These are phyloP conservation scores for Caloboletus inedulis DNA, from an alignment of 1,284 basidiomycete genomes.

Conservation along the genomic window DNA sequence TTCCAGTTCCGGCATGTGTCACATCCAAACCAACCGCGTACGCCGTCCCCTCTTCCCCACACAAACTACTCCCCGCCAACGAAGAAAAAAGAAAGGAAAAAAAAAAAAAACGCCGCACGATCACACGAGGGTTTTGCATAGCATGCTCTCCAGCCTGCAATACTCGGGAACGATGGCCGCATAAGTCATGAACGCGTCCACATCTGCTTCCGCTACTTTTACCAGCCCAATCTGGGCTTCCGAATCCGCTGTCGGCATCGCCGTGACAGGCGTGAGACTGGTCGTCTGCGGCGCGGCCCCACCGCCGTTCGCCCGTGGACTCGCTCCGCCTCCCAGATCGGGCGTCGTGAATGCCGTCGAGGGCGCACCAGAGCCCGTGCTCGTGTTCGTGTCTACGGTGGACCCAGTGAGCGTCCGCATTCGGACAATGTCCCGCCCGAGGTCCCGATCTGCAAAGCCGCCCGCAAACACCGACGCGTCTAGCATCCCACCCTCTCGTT, in stretches of 20 bases:
- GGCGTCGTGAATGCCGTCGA: conserved; percentile 66
- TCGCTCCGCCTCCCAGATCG: conserved; percentile 42
- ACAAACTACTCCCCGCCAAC: background rate
- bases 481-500: conserved; percentile 32
- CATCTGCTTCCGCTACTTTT: conserved; percentile 78
- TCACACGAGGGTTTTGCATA: conserved; percentile 62
- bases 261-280: conserved; percentile 63
- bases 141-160: conserved; percentile 69
- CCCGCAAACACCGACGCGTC: conserved; percentile 34
- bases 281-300: conserved; percentile 37
- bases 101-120: background rate
- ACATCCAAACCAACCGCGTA: background rate
- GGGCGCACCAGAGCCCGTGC: conserved; percentile 32
- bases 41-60: no score
- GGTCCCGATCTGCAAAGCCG: conserved; percentile 37
- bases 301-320: conserved; percentile 22
- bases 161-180: conserved; percentile 82
- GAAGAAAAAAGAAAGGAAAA: background rate
- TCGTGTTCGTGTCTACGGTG: conserved; percentile 45
- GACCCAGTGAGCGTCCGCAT: conserved; percentile 49
- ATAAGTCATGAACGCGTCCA: conserved; percentile 79
- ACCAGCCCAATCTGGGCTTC: conserved; percentile 72
- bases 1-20: background rate
- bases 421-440: conserved; percentile 35
- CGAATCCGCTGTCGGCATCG: conserved; percentile 63